Evolutionary conservation across 768 basidiomycete genomes (phyloP).

Genomic region (Pseudohyphozyma bogoriensis): DNA sequence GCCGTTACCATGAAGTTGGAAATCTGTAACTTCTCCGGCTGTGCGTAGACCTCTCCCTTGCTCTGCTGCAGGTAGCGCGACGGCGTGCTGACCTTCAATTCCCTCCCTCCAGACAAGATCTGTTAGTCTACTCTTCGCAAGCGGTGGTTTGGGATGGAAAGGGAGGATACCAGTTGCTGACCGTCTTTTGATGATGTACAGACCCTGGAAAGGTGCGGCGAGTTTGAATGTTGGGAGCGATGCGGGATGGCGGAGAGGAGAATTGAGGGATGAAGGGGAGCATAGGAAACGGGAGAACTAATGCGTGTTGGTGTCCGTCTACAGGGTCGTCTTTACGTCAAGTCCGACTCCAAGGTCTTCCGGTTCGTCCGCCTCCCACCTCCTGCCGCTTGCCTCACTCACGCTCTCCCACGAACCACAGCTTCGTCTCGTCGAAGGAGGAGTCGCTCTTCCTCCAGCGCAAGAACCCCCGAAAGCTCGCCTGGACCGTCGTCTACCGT

Average conservation of each 20-base stretch:
- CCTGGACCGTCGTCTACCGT: slow-evolving; percentile 83
- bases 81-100: no score
- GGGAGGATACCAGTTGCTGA: no score
- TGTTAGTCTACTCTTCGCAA: slow-evolving; percentile 41
- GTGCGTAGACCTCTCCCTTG: no score
- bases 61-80: no score
- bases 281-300: neutral
- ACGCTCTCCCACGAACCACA: slow-evolving; percentile 43
- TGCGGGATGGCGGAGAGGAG: no score
- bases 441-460: slow-evolving; percentile 95
- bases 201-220: slow-evolving; percentile 94
- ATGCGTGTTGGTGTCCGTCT: neutral
- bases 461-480: slow-evolving; percentile 99
- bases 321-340: slow-evolving; percentile 33
- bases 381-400: neutral
- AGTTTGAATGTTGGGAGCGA: slow-evolving; percentile 76
- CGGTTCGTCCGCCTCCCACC: slow-evolving; percentile 16
- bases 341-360: slow-evolving; percentile 35
- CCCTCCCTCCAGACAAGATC: no score
- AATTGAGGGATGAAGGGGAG: no score
- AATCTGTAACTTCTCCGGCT: slow-evolving; percentile 84
- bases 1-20: neutral
- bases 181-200: no score
- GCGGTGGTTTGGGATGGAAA: no score
- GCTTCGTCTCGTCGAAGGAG: slow-evolving; percentile 85